These are phyloP conservation scores for Talaromyces wortmannii DNA, from an alignment of 495 filamentous ascomycete species.

Conservation along the genomic window DNA sequence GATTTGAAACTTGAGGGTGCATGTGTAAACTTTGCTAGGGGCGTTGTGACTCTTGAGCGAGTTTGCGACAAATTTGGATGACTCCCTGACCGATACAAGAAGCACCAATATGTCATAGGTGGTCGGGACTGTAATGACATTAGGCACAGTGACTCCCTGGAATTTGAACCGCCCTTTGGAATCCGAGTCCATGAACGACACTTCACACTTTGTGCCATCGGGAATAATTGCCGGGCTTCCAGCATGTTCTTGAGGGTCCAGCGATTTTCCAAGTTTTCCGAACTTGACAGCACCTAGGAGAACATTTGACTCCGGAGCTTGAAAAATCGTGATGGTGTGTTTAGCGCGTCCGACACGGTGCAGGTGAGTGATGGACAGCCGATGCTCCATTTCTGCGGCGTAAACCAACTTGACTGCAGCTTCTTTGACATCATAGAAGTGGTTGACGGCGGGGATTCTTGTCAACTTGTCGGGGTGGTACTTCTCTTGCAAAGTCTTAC, in stretches of 20 bases:
- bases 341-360: not conserved
- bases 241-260: not conserved
- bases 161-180: not conserved
- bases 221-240: not conserved
- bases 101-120: not conserved
- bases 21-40: not conserved
- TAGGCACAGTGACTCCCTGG: not conserved
- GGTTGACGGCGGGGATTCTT: not conserved
- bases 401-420: not conserved
- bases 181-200: not conserved
- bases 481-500: not conserved
- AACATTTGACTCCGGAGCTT: not conserved
- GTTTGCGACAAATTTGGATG: not conserved
- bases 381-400: not conserved
- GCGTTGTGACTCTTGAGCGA: not conserved
- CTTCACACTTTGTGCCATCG: not conserved
- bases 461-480: not conserved
- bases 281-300: not conserved
- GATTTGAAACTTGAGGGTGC: not conserved
- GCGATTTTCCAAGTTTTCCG: not conserved
- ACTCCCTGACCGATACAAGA: not conserved
- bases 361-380: not conserved
- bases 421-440: not conserved
- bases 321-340: not conserved
- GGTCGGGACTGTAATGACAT: not conserved